phyloP scores from a whole-genome alignment of 768 basidiomycete species.

The Trametes meyenii region DNA sequence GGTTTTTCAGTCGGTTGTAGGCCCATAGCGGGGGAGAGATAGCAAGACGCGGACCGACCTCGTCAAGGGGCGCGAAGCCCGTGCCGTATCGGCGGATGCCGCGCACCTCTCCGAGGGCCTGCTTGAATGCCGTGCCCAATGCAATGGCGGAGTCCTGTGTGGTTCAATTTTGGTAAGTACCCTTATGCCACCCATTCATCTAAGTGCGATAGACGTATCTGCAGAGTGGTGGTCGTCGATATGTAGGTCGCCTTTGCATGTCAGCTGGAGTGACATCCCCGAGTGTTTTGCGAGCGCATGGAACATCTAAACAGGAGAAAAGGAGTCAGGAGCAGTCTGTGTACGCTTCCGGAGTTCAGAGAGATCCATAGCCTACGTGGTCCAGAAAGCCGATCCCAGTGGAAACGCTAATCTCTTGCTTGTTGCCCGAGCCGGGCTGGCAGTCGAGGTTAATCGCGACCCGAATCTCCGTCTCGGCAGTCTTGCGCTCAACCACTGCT shows the following conservation, averaged over 20 bases:
- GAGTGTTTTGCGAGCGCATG: conserved; percentile 96
- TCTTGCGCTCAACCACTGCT: conserved; percentile 79
- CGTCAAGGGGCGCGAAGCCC: conserved; percentile 95
- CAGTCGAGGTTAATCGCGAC: conserved; percentile 84
- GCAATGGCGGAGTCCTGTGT: conserved; percentile 89
- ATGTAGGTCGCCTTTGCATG: conserved; percentile 93
- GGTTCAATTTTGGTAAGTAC: conserved; percentile 25
- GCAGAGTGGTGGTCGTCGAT: conserved; percentile 99
- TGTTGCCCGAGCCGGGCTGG: conserved; percentile 56
- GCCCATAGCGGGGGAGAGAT: neutral
- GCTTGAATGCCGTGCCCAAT: conserved; percentile 88
- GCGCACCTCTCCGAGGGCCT: conserved; percentile 91
- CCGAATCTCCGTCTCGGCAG: conserved; percentile 90
- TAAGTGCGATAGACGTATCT: conserved; percentile 68
- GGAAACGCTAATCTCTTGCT: conserved; percentile 79
- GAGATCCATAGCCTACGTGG: conserved; percentile 62
- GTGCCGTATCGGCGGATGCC: conserved; percentile 96
- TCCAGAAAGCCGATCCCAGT: conserved; percentile 99
- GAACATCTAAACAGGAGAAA: conserved; percentile 73
- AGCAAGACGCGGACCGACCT: conserved; percentile 52
- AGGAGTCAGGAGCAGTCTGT: neutral
- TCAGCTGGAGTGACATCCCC: conserved; percentile 88
- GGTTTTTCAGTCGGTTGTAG: neutral
- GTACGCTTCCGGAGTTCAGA: neutral
- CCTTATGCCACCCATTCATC: conserved; percentile 12